Evolutionary conservation across 2,329 filamentous ascomycete genomes (phyloP), one percentile per base, ranked within the genome.

Genomic region (Colletotrichum simmondsii): DNA sequence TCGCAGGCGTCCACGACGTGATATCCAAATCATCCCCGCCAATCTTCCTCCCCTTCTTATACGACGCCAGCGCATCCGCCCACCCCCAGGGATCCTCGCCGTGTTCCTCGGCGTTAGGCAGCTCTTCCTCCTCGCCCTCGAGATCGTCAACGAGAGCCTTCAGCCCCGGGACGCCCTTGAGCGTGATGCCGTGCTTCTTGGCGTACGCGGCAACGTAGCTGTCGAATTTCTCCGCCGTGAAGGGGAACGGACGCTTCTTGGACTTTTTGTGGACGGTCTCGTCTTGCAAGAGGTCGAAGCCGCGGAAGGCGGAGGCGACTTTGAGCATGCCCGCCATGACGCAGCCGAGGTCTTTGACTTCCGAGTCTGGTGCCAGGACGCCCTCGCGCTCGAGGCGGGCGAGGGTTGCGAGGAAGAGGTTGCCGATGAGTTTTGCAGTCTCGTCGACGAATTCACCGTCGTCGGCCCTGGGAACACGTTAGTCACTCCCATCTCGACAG

Each of bases 401-500:
- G 11, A 86, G 80, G 78, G 81, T 83, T 28, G 79, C 68, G n/a
- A 86, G 76, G 75, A 86, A 83, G 77, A 83, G 76, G 35, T 78
- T 78, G 46, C 79, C 79, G 0, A 76, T 37, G 10, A 79, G 76
- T 11, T 49, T 62, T 0, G 79, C 76, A n/a, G 75, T 74, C 28
- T 82, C 78, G 35, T 81, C 79, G 70, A 63, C 68, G 49, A 77
- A 73, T 22, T 63, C 62, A 3, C 74, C 73, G 5, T 71, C 60
- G 16, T 71, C 71, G 46, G 62, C 61, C 19, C 74, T 73, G 72
- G 65, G 58, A 24, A 7, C 26, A 65, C 57, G 4, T 24, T 2
- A 49, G 24, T 56, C 22, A n/a, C 2, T 16, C 11, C 5, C 26
- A 37, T 5, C 2, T 3, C 12, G 30, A 10, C 46, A 19, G 3